Evolutionary conservation across 2,329 filamentous ascomycete species (phyloP), one percentile per base, ranked within the genome.

Genomic region (Sporothrix pseudoabietina): DNA sequence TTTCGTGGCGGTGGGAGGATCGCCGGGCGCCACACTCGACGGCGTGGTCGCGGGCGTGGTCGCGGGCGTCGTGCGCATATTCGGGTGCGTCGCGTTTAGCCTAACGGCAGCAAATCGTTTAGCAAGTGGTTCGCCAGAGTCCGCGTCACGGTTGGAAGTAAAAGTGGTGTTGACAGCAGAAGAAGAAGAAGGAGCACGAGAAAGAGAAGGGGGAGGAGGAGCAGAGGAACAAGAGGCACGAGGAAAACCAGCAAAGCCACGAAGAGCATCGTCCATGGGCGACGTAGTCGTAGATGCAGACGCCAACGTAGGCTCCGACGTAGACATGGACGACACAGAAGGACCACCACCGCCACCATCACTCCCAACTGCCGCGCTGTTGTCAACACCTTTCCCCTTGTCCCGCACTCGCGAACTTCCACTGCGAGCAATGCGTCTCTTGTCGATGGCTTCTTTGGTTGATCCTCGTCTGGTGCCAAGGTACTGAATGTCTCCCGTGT

Each of bases 91-190:
- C 41, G 61, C 84, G 79, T 86, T 88, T 82, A 88, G 85, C 86
- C 88, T 90, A 86, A 89, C 87, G 83, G 87, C 86, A 86, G 87
- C 87, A 87, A 90, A 86, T 83, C 87, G 85, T 84, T 90, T 90
- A 89, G 88, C 86, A 85, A 89, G 86, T 76, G 85, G 86, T 83
- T 87, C 85, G 80, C 83, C 85, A 76, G 82, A 81, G 71, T 78
- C 76, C 54, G 75, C 49, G 74, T 81, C 80, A 77, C 77, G 74
- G 74, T 71, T 74, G 72, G 63, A 9, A 19, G 22, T n/a, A 6
- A 32, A 44, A 52, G 75, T 71, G 73, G 75, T 78, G 59, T 47
- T 44, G 19, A 26, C 8, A 6, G 63, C 8, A 6, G 63, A 1
- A 35, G 35, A 35, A 8, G 35, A 55, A 47, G 77, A 77, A 75